Conservation (phyloP, 441 rosid species). For the Geranium incanum region DNA sequence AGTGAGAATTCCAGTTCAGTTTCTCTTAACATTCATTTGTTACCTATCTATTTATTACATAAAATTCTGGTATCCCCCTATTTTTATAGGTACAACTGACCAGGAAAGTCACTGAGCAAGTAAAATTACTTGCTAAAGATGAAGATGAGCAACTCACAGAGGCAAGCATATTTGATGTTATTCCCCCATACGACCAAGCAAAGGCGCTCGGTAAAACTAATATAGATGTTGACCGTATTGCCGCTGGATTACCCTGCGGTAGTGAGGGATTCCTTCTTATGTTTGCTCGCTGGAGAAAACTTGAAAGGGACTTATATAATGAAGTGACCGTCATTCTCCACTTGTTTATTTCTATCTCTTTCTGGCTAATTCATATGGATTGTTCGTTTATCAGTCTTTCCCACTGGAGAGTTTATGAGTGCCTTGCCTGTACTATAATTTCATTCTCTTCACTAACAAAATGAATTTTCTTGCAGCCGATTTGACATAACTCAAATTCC, state of each 20-base stretch:
- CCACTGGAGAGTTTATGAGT: neutral
- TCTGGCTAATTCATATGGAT: neutral
- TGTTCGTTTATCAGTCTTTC: neutral
- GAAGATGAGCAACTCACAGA: constrained; percentile 90
- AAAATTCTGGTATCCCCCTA: neutral
- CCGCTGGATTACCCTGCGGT: constrained; percentile 99
- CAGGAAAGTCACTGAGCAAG: constrained; percentile 94
- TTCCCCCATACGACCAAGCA: constrained; percentile 98
- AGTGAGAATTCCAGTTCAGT: neutral
- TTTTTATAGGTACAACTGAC: constrained; percentile 58
- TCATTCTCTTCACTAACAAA: neutral
- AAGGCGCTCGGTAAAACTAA: constrained; percentile 97
- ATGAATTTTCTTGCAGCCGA: constrained; percentile 34
- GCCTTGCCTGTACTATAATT: neutral
- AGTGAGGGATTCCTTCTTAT: constrained; percentile 98
- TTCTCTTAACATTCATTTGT: too few species aligned
- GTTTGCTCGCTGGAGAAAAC: constrained; percentile 99
- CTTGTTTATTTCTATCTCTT: constrained; percentile 7
- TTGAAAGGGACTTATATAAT: constrained; percentile 92
- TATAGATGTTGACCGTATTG: constrained; percentile 91
- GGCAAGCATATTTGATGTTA: constrained; percentile 54
- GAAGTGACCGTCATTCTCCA: constrained; percentile 35
- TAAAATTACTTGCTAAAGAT: constrained; percentile 80
- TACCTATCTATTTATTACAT: neutral
- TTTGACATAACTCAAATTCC: constrained; percentile 99